Base-by-base conservation (phyloP, 495 filamentous ascomycete species). In the Aspergillus saccharolyticus region DNA sequence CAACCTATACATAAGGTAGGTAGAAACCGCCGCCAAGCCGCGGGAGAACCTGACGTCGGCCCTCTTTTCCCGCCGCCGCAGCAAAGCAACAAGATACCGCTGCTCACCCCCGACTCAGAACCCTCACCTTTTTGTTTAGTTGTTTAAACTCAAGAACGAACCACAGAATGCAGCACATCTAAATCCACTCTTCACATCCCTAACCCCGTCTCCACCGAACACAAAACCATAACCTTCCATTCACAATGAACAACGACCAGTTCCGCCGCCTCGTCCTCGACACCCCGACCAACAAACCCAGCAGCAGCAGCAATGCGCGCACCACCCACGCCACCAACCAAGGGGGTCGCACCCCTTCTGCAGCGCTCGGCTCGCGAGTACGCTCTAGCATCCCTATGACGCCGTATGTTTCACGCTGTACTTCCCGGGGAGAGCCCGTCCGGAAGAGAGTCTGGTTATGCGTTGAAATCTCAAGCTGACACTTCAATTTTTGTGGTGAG, bases 231-330 rank as follows among this genome's bases (percentile, higher is more conserved):
- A 4, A 9, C 25, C 25, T 9, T 5, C 7, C 16, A 62, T 44
- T 51, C 56, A 61, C 45, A 55, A 98, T 98, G 94, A 96, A 98
- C 70, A 97, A 97, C 81, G 82, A 89, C 17, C 90, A 98, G 68
- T 98, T 98, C 68, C 91, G 94, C 50, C 86, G 88, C 54, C 83
- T 98, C n/a, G 67, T 98, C 9, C 74, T 84, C 43, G 80, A 81
- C 54, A 80, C 73, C 22, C 61, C 65, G 14, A 57, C 64, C 17
- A 53, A 64, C 5, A 65, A 55, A 16, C 62, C 56, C 16, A 39
- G 2, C 69, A 67, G 22, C 59, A 62, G 5, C 21, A 15, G 20
- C 42, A 3, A 21, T 25, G 14, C 39, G 20, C 14, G 18, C 53
- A 55, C 42, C 33, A 39, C 3, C 2, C 33, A 42, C 39, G 20